Evolutionary conservation across 441 rosid species (phyloP).

Genomic region (Pelargonium fulgidum): DNA sequence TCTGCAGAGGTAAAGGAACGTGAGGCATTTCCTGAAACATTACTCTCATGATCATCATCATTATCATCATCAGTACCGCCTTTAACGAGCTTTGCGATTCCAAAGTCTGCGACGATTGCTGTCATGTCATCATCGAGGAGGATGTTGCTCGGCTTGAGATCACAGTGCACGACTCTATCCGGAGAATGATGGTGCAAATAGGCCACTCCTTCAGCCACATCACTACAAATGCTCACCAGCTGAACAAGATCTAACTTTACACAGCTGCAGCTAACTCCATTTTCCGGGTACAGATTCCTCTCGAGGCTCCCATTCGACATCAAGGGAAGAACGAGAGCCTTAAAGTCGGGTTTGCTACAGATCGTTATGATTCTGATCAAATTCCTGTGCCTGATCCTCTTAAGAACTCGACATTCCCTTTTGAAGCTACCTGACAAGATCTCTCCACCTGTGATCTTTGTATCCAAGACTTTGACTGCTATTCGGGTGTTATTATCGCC

Average conservation of each 20-base stretch:
- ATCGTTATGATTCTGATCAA: constrained; percentile 34
- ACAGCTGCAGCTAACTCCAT: constrained; percentile 25
- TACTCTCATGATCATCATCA: constrained; percentile 36
- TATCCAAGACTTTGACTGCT: constrained; percentile 32
- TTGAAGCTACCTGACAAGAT: constrained; percentile 34
- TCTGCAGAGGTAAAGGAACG: constrained; percentile 35
- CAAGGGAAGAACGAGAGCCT: constrained; percentile 36
- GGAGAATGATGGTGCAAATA: constrained; percentile 42
- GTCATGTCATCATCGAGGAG: constrained; percentile 46
- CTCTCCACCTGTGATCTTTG: constrained; percentile 23
- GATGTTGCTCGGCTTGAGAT: constrained; percentile 42
- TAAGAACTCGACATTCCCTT: constrained; percentile 36
- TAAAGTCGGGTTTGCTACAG: constrained; percentile 36
- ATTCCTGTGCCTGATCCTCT: constrained; percentile 37
- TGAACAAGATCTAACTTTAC: constrained; percentile 29
- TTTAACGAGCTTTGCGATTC: constrained; percentile 35
- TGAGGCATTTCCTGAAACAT: background rate
- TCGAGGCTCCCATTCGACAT: constrained; percentile 40
- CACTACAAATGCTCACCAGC: constrained; percentile 35
- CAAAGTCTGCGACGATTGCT: constrained; percentile 39
- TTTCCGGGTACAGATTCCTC: constrained; percentile 28
- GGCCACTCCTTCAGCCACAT: constrained; percentile 39
- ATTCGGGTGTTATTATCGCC: constrained; percentile 26
- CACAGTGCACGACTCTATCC: constrained; percentile 33
- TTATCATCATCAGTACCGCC: constrained; percentile 31